Evolutionary conservation across 371 early-diverging fungal genomes (phyloP).

Genomic region (Syncephalastrum racemosum): DNA sequence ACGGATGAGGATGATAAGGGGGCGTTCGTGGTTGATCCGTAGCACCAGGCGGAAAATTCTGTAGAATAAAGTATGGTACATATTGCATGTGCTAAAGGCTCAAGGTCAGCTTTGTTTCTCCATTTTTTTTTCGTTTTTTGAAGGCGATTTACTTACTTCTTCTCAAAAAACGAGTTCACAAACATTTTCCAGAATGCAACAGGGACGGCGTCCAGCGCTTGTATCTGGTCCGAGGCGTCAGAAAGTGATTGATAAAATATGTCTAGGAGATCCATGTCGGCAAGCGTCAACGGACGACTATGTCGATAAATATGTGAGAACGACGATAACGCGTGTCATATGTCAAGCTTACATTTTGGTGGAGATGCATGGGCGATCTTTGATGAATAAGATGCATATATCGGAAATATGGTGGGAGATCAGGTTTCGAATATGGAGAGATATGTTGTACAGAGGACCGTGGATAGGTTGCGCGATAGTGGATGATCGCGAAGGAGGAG

Average conservation of each 20-base stretch:
- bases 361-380: constrained; percentile 20
- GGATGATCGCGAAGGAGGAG: constrained; percentile 29
- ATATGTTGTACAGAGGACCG: constrained; percentile 37
- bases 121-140: too few relatives aligned
- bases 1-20: constrained; percentile 22
- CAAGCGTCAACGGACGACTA: constrained; percentile 27
- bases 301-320: background rate
- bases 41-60: constrained; percentile 31
- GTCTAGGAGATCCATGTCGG: constrained; percentile 39
- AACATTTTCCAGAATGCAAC: constrained; percentile 39
- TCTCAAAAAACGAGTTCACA: constrained; percentile 46
- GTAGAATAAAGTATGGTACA: constrained; percentile 45
- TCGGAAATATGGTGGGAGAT: constrained; percentile 25
- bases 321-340: background rate
- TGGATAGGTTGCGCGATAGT: constrained; percentile 30
- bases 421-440: constrained; percentile 25
- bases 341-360: constrained; percentile 28
- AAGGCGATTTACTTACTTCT: constrained; percentile 17
- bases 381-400: constrained; percentile 25
- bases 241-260: constrained; percentile 31
- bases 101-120: too few relatives aligned
- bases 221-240: constrained; percentile 27
- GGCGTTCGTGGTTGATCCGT: constrained; percentile 26
- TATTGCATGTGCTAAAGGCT: constrained; percentile 29
- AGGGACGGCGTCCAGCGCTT: constrained; percentile 32